Base-by-base conservation (phyloP, 495 filamentous ascomycete species). In the Chaetomium fimeti region DNA sequence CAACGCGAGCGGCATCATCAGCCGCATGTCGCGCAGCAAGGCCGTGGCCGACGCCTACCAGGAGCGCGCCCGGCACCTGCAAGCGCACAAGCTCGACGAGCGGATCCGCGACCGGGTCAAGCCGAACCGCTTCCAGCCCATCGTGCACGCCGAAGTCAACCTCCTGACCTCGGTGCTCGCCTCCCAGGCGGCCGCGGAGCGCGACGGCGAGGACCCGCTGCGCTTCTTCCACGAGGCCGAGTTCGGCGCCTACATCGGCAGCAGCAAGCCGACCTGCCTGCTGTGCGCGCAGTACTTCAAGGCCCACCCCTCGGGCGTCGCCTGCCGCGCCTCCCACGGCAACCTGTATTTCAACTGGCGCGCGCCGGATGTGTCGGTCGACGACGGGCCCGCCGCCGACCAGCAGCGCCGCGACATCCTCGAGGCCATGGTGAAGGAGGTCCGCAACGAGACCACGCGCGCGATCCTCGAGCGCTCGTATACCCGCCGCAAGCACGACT, bases 301-400 rank as follows among this genome's bases (percentile, higher is more conserved):
- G 5, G 53, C 53, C 0, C 72, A 76, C n/a, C 51, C 54, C 2
- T 60, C 48, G 1, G 57, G 70, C 0, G 65, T 76, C 2, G 48
- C 65, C 8, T 64, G 71, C 12, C 76, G 76, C 12, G 20, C 40
- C 16, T 62, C 69, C 0, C 76, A 77, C 42, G 42, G 66, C 13
- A 79, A 77, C 52, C 18, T 77, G 27, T 79, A 80, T 59, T 15
- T 64, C 55, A 73, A 74, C 47, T 80, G 76, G 76, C 68, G 69
- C 3, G 24, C 69, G 0, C 72, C 72, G 1, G 73, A 71, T 29
- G 63, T 76, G 18, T 67, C 57, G 9, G 6, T 1, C 1, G 13
- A 29, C 1, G 64, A 60, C 1, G 57, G 29, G 9, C 5, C 25
- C 18, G 40, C 9, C 2, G 36, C 36, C 8, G n/a, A 3, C 2